Base-by-base conservation (phyloP, 805 yeast species). In the Candida awuae region DNA sequence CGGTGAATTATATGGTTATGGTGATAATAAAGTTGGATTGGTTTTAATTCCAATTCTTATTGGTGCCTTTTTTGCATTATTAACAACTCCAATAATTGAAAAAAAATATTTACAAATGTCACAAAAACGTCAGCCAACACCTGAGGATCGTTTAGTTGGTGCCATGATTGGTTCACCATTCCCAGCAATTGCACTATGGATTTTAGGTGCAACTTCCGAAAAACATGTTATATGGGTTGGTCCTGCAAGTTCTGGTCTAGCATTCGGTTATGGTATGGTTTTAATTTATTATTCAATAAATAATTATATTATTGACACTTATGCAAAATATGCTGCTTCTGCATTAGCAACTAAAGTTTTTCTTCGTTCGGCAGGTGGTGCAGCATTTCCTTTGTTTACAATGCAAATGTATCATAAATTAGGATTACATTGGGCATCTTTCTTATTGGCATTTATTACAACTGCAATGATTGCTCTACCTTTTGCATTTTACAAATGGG, bases 11-110 rank as follows among this genome's bases (percentile, higher is more conserved):
- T 84, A 87, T 54, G 85, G 78, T 34, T 86, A 68, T 61, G 69
- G 79, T 48, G 94, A 85, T 59, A 84, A 84, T 51, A 67, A 69
- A 37, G 77, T 83, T 49, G 96, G 96, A 26, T 65, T 87, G 50
- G 84, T 88, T 94, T 72, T 84, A 50, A 81, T 87, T 52, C 95
- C 96, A 18, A 87, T 87, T 53, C 64, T 87, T 47, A 84, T 87
- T 43, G 97, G 97, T 47, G 95, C 95, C 1, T 59, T 66, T 13
- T 59, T 77, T 30, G 94, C 95, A 0, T 65, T 87, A 26, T 49
- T 65, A 7, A 75, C 84, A n/a, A 86, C 96, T 4, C 86, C 88
- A 18, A 51, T 74, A 28, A 59, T 86, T 46, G 97, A 87, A 58
- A 70, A 63, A 46, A 54, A 61, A 43, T 87, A 86, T 57, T 58